Evolutionary conservation across 2,329 filamentous ascomycete species (phyloP), one percentile per base, ranked within the genome.

Genomic region (Myriosclerotinia scirpicola): DNA sequence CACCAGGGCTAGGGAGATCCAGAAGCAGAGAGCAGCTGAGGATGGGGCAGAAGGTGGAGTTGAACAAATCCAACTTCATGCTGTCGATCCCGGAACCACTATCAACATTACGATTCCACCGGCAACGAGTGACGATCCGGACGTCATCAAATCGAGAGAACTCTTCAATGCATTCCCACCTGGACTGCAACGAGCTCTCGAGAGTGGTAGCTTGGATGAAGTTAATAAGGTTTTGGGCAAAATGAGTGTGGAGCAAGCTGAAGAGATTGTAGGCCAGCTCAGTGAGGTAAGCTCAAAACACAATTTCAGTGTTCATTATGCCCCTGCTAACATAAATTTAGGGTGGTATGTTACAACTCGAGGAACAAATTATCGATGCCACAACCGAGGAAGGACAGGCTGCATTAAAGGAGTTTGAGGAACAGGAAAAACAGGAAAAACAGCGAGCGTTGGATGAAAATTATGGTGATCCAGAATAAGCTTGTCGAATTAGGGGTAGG

Each of bases 61-160:
- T 12, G 95, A 99, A 81, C 94, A 97, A 79, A 99, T 99, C 72
- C 96, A 99, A 79, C 84, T 99, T 56, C 95, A 99, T 77, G 94
- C 95, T 17, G 93, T 99, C 14, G 93, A 97, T 77, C 94, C 94
- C 0, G 90, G 90, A 58, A 97, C 94, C 3, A 89, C 91, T 69
- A 97, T 99, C 77, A 91, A 91, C 76, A 97, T 98, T 78, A 86
- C 81, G 65, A 89, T 96, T 50, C 94, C 95, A 15, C 82, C 90
- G 0, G 82, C 83, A 50, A 83, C 86, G 34, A 90, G 88, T 73
- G 83, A 87, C 34, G 87, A 93, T 63, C 84, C 86, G 1, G 87
- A 84, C 64, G 84, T 83, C 64, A 82, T 88, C 69, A 81, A 84
- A 68, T 87, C 87, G 0, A 84, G 94, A 54, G 81, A 86, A 72